Evolutionary conservation across 371 early-diverging fungal genomes (phyloP).

Genomic region (Quaeritorhiza haematococci): DNA sequence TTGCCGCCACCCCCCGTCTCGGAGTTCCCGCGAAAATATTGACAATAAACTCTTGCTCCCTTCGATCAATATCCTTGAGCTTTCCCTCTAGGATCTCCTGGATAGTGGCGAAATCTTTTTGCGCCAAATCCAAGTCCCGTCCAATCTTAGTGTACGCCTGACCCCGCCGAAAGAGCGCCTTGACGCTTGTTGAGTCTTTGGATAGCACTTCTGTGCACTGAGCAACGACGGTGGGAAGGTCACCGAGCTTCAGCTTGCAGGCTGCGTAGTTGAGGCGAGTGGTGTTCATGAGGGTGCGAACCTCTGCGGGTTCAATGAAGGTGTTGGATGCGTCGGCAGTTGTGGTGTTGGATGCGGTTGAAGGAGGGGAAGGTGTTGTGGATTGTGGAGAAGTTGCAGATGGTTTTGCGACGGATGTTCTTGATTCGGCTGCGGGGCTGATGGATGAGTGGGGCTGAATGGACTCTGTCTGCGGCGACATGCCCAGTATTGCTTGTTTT

Average conservation of each 20-base stretch:
- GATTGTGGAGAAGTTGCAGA: too few species aligned
- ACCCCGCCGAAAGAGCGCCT: constrained; percentile 36
- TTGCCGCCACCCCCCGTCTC: too few species aligned
- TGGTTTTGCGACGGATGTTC: too few species aligned
- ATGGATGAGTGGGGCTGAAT: neutral
- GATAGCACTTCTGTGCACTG: constrained; percentile 41
- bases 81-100: constrained; percentile 2
- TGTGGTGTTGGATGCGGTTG: neutral
- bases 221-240: constrained; percentile 19
- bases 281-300: constrained; percentile 25
- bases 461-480: constrained; percentile 6
- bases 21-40: neutral
- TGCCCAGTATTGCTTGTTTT: too few species aligned
- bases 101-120: constrained; percentile 26
- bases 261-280: constrained; percentile 43
- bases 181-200: constrained; percentile 26
- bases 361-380: neutral
- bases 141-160: constrained; percentile 37
- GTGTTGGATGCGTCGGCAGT: constrained; percentile 25
- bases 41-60: neutral
- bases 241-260: constrained; percentile 37
- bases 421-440: neutral
- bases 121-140: constrained; percentile 42
- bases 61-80: constrained; percentile 9
- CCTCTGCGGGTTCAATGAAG: constrained; percentile 43